phyloP scores from a whole-genome alignment of 495 filamentous ascomycete genomes.

The Penicillium bovifimosum region DNA sequence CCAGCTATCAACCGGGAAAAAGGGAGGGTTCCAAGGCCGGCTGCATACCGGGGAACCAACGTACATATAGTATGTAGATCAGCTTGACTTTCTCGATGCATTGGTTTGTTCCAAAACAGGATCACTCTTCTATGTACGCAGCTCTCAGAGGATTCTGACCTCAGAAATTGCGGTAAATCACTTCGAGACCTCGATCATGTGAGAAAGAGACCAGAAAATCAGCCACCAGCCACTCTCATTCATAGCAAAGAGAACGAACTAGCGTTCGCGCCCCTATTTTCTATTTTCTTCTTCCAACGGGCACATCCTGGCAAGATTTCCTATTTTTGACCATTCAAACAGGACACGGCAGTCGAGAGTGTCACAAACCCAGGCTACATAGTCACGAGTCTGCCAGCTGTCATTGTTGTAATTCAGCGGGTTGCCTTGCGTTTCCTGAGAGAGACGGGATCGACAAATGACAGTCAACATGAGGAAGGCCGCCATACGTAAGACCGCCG shows the following conservation, averaged over 20 bases:
- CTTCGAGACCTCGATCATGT: neutral
- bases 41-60: constrained; percentile 25
- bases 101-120: constrained; percentile 1
- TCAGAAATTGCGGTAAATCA: neutral
- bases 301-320: constrained; percentile 16
- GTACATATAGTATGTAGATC: constrained; percentile 6
- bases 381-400: constrained; percentile 29
- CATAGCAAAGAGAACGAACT: neutral
- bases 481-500: neutral
- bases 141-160: neutral
- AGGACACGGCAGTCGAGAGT: constrained; percentile 20
- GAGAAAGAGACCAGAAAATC: neutral
- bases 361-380: constrained; percentile 18
- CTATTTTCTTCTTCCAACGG: constrained; percentile 19
- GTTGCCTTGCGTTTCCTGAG: neutral
- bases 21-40: constrained; percentile 20
- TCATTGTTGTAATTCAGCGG: constrained; percentile 11
- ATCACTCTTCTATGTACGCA: neutral
- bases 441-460: neutral
- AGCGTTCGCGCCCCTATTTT: constrained; percentile 19
- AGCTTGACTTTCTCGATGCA: constrained; percentile 1
- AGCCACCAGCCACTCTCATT: constrained; percentile 1
- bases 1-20: constrained; percentile 17
- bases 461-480: neutral
- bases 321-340: constrained; percentile 8